These are phyloP conservation scores for Spiraea crenata DNA, from an alignment of 331 rosid genomes.

Conservation along the genomic window DNA sequence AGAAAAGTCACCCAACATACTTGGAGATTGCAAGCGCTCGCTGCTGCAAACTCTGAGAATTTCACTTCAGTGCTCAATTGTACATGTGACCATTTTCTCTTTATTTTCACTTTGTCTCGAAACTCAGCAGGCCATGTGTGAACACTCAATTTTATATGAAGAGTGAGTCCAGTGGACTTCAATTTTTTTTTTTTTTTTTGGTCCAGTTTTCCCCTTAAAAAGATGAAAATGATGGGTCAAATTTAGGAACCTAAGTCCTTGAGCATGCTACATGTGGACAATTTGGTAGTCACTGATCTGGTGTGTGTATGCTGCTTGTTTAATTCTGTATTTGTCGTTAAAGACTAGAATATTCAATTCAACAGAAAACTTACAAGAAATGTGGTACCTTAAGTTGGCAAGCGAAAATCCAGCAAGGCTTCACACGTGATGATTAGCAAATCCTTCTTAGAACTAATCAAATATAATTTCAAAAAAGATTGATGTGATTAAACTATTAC, in stretches of 20 bases:
- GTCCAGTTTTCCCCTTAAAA: conserved; percentile 4
- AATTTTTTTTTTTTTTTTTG: too few species aligned
- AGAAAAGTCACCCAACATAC: too few species aligned
- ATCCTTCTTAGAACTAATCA: not conserved
- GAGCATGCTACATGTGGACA: too few species aligned
- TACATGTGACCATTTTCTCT: not conserved
- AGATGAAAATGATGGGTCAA: conserved; percentile 3
- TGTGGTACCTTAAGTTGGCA: not conserved
- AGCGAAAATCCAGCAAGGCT: not conserved
- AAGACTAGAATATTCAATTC: too few species aligned
- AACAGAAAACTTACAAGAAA: too few species aligned
- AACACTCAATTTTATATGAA: not conserved
- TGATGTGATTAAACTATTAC: conserved; percentile 15
- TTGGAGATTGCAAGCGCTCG: too few species aligned
- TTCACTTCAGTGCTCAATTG: not conserved
- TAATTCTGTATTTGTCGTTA: too few species aligned
- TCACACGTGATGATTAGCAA: not conserved
- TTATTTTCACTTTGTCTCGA: not conserved
- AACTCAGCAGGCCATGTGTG: not conserved
- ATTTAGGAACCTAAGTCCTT: not conserved
- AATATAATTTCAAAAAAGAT: not conserved
- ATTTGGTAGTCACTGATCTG: too few species aligned
- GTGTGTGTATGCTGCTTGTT: too few species aligned
- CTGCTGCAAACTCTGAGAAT: too few species aligned
- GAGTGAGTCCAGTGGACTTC: not conserved